These are phyloP conservation scores for Venustampulla echinocandica DNA, from an alignment of 495 filamentous ascomycete species.

Conservation along the genomic window DNA sequence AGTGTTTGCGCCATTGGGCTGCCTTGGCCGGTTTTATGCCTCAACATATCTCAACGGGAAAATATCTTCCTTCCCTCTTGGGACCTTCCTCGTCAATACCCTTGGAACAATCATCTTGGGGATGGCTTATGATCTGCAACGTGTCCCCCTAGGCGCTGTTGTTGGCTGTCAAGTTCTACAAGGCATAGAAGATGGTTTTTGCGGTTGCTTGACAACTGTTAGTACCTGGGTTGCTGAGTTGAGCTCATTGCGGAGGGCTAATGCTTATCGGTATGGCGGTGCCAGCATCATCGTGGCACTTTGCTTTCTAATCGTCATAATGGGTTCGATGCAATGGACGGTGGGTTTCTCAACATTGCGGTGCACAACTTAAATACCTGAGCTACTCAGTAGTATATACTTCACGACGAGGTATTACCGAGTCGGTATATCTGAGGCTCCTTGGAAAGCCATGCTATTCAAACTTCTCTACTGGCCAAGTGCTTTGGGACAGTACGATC, in stretches of 20 bases:
- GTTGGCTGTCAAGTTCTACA: conserved; percentile 73
- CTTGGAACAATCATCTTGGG: conserved; percentile 57
- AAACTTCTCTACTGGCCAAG: too few relatives aligned
- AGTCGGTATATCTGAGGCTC: too few relatives aligned
- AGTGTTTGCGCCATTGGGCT: conserved; percentile 80
- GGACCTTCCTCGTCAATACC: conserved; percentile 82
- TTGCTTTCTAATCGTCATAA: conserved; percentile 59
- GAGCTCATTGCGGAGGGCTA: conserved; percentile 50
- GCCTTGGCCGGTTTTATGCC: conserved; percentile 62
- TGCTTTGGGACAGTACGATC: too few relatives aligned
- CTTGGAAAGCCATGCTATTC: too few relatives aligned
- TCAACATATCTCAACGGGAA: conserved; percentile 59
- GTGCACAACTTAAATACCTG: conserved; percentile 17
- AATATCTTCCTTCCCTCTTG: conserved; percentile 68
- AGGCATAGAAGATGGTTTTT: conserved; percentile 85
- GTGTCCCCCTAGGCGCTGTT: conserved; percentile 40
- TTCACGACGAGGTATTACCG: too few relatives aligned
- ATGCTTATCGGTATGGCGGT: conserved; percentile 70
- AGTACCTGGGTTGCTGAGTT: conserved; percentile 86
- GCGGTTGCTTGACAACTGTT: conserved; percentile 84
- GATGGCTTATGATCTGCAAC: conserved; percentile 68
- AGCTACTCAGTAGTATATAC: background rate
- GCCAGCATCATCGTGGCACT: conserved; percentile 57
- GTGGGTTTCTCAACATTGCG: conserved; percentile 42
- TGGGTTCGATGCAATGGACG: conserved; percentile 76